Conservation (phyloP, 1,139 yeast species). For the Taphrina flavorubra region DNA sequence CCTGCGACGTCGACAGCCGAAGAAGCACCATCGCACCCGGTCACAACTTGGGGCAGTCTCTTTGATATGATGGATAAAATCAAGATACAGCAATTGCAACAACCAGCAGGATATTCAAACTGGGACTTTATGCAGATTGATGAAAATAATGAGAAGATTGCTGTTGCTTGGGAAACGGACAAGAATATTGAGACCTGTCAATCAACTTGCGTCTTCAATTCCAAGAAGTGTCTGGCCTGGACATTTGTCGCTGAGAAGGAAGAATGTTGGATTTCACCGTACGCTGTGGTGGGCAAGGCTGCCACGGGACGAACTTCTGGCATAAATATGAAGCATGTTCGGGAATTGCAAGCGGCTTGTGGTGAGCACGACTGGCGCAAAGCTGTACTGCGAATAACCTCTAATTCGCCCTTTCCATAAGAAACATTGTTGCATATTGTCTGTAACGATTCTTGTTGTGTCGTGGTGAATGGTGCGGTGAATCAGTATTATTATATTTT, state of each 20-base stretch:
- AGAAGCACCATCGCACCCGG: not conserved
- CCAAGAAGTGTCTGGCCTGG: conserved; percentile 23
- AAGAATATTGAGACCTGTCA: conserved; percentile 9
- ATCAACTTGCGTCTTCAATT: conserved; percentile 10
- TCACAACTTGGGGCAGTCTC: conserved; percentile 10
- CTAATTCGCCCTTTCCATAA: conserved; percentile 1
- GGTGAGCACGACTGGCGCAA: conserved; percentile 17
- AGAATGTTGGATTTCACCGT: conserved; percentile 23
- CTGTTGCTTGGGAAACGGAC: conserved; percentile 11
- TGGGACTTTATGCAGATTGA: conserved; percentile 26
- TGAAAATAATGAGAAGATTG: conserved; percentile 11
- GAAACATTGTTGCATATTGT: not conserved
- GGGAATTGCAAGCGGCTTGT: not conserved
- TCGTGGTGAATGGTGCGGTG: no score
- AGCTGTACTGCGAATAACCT: not conserved
- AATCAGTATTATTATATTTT: no score
- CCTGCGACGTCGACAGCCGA: no score
- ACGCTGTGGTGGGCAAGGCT: conserved; percentile 11
- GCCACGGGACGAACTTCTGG: conserved; percentile 8
- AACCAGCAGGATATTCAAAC: not conserved
- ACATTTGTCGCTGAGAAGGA: conserved; percentile 13
- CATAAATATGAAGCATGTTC: conserved; percentile 5
- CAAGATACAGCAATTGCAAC: not conserved
- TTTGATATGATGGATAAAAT: conserved; percentile 1
- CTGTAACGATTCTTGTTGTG: not conserved